These are phyloP conservation scores for Trametes sp. DNA, from an alignment of 1,284 basidiomycete species.

Conservation along the genomic window DNA sequence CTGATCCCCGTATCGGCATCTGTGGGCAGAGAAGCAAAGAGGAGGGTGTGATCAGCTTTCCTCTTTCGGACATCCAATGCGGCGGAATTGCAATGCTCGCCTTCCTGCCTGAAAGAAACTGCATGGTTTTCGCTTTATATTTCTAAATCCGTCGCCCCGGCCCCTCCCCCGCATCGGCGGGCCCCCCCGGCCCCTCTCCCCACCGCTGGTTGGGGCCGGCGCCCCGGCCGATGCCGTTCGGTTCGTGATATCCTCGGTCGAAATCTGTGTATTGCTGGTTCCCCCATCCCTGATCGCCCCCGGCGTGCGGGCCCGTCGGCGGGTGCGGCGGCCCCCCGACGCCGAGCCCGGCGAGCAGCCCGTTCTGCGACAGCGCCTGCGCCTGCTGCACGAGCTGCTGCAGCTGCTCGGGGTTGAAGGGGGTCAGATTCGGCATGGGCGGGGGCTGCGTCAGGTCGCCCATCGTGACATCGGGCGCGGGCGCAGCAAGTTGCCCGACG, in stretches of 20 bases:
- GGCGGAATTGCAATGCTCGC: conserved; percentile 68
- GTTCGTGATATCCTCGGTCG: conserved; percentile 46
- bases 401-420: conserved; percentile 64
- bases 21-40: conserved; percentile 47
- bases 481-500: conserved; percentile 65
- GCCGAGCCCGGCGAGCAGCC: conserved; percentile 31
- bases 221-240: conserved; percentile 41
- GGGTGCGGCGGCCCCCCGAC: conserved; percentile 28
- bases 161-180: conserved; percentile 54
- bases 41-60: conserved; percentile 55
- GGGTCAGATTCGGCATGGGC: conserved; percentile 38
- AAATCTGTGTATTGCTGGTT: conserved; percentile 44
- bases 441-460: conserved; percentile 28
- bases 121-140: conserved; percentile 84
- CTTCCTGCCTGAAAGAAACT: conserved; percentile 88
- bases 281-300: conserved; percentile 36
- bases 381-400: conserved; percentile 69
- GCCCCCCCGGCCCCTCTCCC: conserved; percentile 52
- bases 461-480: conserved; percentile 31
- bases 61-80: conserved; percentile 44
- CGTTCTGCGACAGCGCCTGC: conserved; percentile 42
- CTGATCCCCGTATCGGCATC: conserved; percentile 86
- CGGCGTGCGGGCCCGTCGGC: conserved; percentile 11
- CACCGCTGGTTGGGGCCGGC: conserved; percentile 49
- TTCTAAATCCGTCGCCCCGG: conserved; percentile 66